These are phyloP conservation scores for Pseudonitzschia delicatissima DNA, from an alignment of 108 stramenopile species.

Conservation along the genomic window DNA sequence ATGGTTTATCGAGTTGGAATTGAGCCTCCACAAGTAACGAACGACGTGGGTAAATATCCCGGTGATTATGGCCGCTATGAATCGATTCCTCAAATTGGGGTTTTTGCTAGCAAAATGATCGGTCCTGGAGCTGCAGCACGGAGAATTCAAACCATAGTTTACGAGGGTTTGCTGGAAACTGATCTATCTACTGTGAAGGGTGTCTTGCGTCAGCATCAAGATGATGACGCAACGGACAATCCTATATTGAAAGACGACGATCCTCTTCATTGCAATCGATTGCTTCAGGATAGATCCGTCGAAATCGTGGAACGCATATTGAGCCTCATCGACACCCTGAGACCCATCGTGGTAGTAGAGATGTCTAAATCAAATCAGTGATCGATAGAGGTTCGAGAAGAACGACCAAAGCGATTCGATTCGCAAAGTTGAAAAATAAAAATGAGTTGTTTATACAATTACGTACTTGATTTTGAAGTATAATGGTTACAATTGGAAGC, in stretches of 20 bases:
- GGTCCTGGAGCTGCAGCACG: neutral
- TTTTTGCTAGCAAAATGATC: neutral
- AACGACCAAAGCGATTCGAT: neutral
- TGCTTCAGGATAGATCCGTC: neutral
- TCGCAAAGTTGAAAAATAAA: no score
- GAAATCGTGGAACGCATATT: neutral
- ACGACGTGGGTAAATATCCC: no score
- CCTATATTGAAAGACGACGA: neutral
- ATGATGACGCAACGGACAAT: neutral
- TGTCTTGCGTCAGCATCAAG: neutral
- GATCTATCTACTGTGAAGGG: neutral
- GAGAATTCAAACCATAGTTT: neutral
- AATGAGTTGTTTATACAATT: no score
- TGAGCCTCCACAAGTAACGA: no score
- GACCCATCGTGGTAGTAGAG: neutral
- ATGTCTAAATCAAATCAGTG: no score
- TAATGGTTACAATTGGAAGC: no score
- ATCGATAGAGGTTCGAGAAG: neutral
- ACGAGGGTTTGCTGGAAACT: neutral
- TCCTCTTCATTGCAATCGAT: neutral
- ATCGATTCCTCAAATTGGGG: neutral
- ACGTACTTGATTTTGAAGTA: no score
- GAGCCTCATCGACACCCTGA: neutral
- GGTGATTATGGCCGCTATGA: no score
- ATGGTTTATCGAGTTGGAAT: neutral